Evolutionary conservation across 495 filamentous ascomycete species (phyloP).

Genomic region (Immersiella caudata): DNA sequence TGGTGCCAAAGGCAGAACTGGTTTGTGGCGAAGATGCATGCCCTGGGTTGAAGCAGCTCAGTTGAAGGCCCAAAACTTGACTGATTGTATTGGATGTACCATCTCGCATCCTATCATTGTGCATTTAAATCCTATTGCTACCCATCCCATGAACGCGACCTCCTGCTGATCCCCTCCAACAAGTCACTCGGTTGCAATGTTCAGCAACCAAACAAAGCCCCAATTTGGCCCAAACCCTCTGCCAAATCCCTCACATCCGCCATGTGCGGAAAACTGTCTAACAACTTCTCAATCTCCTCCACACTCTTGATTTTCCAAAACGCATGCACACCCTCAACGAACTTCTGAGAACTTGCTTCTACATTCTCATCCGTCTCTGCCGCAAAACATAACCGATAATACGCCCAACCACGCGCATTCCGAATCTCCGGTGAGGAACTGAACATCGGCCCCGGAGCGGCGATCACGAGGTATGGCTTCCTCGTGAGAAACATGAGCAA

Average conservation of each 20-base stretch:
- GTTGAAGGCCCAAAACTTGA: too few relatives aligned
- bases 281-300: conserved; percentile 61
- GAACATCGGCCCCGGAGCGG: conserved; percentile 72
- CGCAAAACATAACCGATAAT: conserved; percentile 81
- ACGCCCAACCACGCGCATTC: conserved; percentile 60
- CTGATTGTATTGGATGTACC: too few relatives aligned
- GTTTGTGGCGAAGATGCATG: too few relatives aligned
- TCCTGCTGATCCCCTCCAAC: too few relatives aligned
- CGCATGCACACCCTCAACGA: conserved; percentile 65
- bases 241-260: conserved; percentile 14
- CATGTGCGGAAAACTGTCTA: conserved; percentile 31
- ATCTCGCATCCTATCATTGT: too few relatives aligned
- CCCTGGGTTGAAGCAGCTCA: background rate
- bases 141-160: too few relatives aligned
- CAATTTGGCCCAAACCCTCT: conserved; percentile 29
- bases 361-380: conserved; percentile 74
- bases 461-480: conserved; percentile 67
- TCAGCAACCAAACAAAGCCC: conserved; percentile 34
- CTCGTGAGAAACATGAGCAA: conserved; percentile 74
- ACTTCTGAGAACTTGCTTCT: conserved; percentile 56
- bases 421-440: conserved; percentile 60
- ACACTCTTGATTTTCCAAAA: conserved; percentile 76
- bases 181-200: too few relatives aligned
- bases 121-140: too few relatives aligned
- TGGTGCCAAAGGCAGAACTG: too few relatives aligned